Base-by-base conservation (phyloP, 2,329 filamentous ascomycete species). In the Diaporthe sp. region DNA sequence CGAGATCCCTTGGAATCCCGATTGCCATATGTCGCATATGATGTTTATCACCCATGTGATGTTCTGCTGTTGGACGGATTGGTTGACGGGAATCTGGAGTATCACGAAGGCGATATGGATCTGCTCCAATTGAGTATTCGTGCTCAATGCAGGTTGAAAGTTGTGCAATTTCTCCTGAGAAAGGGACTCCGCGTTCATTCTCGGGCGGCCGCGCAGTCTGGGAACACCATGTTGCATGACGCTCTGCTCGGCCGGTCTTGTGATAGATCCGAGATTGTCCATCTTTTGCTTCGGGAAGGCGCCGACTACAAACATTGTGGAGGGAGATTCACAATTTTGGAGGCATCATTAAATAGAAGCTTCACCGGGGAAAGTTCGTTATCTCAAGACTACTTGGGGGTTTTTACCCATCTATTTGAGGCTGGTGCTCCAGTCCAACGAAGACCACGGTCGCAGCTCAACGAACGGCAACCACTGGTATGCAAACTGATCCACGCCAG, bases 161-260 rank as follows among this genome's bases (percentile, higher is more conserved):
- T 63, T 4, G 58, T 63, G 13, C 3, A 25, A 3, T 12, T 44
- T 3, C 58, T 63, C 10, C 13, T 63, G 0, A 28, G 37, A 39
- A 63, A 44, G 13, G 58, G 58, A 20, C 7, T 63, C 8, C 22
- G 20, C 9, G 58, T 63, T 0, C 58, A 63, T 42, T 63, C 12
- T 44, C 58, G 37, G n/a, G 12, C n/a, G 0, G 37, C 22, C 7
- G 13, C 6, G 0, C n/a, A 2, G n/a, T 44, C 39, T 8, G 37
- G 37, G n/a, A 25, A 63, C 13, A 63, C 58, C 0, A 63, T 63
- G 58, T 39, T 63, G 37, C 58, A 63, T 31, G 58, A 63, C 22
- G 58, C 58, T 3, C 13, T 28, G 8, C n/a, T 28, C 13, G 12
- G n/a, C 7, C 12, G 8, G 1, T 63, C 58, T 28, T 5, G 7